Percentiles rank a stretch among this genome's conserved stretches.
Conservation (phyloP, 768 basidiomycete species). For the Agaricus sinodeliciosus region DNA sequence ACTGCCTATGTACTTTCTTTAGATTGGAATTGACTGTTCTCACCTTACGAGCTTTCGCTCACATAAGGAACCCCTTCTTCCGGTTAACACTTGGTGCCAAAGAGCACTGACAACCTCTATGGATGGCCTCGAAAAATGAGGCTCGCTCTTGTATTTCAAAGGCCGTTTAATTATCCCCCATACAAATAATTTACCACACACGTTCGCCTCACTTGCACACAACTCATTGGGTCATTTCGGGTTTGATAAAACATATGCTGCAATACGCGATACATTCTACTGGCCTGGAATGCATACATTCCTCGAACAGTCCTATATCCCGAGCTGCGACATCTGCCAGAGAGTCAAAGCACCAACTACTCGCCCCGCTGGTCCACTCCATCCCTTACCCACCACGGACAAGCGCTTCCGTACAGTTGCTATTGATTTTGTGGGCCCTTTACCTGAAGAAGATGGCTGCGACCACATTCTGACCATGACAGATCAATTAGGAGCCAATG, state of each 20-base stretch:
- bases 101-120: background rate
- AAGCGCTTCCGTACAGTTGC: background rate
- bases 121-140: background rate
- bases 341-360: constrained; percentile 26
- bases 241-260: constrained; percentile 23
- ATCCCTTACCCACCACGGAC: constrained; percentile 13
- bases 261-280: constrained; percentile 20
- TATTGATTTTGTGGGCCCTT: background rate
- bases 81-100: too few species aligned
- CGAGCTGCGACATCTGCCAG: constrained; percentile 26
- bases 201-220: constrained; percentile 22
- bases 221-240: constrained; percentile 28
- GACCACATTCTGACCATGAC: constrained; percentile 13
- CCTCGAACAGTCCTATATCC: constrained; percentile 27
- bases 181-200: constrained; percentile 15
- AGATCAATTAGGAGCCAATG: constrained; percentile 6
- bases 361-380: constrained; percentile 24
- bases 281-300: constrained; percentile 30
- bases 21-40: too few species aligned
- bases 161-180: constrained; percentile 17
- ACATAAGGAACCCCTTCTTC: too few species aligned
- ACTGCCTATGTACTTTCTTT: too few species aligned
- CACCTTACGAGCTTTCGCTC: too few species aligned
- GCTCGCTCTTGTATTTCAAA: constrained; percentile 19
- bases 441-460: constrained; percentile 12